phyloP scores from a whole-genome alignment of 2,329 filamentous ascomycete species.

The Lecanosticta acicola region DNA sequence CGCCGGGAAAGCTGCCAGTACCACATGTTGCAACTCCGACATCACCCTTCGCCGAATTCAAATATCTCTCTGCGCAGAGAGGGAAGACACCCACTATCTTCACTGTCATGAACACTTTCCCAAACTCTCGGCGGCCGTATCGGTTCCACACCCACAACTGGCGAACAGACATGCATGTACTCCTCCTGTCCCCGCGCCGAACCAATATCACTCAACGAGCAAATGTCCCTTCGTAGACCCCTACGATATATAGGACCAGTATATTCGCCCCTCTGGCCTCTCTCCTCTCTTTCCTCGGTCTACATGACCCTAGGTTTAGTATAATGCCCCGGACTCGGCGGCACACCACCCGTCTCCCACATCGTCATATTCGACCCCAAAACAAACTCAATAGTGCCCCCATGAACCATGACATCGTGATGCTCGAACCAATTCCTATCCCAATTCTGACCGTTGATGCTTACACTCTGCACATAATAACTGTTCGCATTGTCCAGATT shows the following conservation, averaged over 20 bases:
- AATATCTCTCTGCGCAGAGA: constrained; percentile 63
- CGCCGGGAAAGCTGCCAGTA: constrained; percentile 47
- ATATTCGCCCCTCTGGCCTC: too few species aligned
- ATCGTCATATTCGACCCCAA: constrained; percentile 36
- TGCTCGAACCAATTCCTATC: constrained; percentile 53
- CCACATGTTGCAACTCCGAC: constrained; percentile 66
- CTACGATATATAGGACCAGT: too few species aligned
- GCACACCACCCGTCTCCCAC: constrained; percentile 49
- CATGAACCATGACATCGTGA: constrained; percentile 42
- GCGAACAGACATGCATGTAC: constrained; percentile 58
- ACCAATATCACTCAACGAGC: constrained; percentile 56
- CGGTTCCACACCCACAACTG: constrained; percentile 49
- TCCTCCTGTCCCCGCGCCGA: constrained; percentile 52
- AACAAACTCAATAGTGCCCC: constrained; percentile 46
- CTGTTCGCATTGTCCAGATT: constrained; percentile 40
- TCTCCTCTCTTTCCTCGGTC: too few species aligned
- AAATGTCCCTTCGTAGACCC: too few species aligned
- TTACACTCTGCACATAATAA: constrained; percentile 50
- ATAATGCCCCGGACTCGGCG: constrained; percentile 45
- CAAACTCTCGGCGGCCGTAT: constrained; percentile 42
- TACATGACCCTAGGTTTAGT: too few species aligned
- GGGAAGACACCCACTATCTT: constrained; percentile 61
- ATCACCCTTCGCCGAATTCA: constrained; percentile 62
- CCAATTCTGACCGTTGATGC: constrained; percentile 50
- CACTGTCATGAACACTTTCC: constrained; percentile 51